Percentiles rank a stretch among this genome's conserved stretches.
Evolutionary conservation across 1,284 basidiomycete species (phyloP).

Genomic region (Austroboletus rostrupii): DNA sequence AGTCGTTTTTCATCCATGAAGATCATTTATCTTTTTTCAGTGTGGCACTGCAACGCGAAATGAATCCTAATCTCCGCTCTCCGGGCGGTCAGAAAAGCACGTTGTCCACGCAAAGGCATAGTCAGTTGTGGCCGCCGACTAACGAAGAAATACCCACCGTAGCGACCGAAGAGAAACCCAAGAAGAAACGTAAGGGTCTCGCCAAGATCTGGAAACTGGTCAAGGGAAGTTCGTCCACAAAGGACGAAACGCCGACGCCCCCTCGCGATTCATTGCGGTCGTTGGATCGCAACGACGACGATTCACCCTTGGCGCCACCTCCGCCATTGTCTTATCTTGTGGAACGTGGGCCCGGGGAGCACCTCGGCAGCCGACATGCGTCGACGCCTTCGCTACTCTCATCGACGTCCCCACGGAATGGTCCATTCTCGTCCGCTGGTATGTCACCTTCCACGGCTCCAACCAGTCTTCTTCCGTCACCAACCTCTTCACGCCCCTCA

Average conservation of each 20-base stretch:
- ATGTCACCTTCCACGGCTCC: conserved; percentile 69
- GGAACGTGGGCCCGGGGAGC: conserved; percentile 54
- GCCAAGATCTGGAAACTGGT: conserved; percentile 83
- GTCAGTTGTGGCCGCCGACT: conserved; percentile 54
- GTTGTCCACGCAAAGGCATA: conserved; percentile 44
- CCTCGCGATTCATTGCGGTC: conserved; percentile 31
- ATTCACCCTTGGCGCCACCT: conserved; percentile 75
- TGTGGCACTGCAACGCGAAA: conserved; percentile 70
- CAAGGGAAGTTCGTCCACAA: conserved; percentile 51
- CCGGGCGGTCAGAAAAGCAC: conserved; percentile 40
- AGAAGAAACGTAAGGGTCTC: conserved; percentile 77
- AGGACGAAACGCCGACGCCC: conserved; percentile 20
- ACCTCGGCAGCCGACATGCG: conserved; percentile 47
- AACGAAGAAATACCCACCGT: conserved; percentile 29
- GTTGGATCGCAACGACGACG: conserved; percentile 54
- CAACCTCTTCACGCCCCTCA: conserved; percentile 62
- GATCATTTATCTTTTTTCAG: conserved; percentile 35
- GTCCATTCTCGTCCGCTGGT: conserved; percentile 46
- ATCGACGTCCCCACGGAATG: conserved; percentile 50
- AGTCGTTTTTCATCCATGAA: conserved; percentile 1
- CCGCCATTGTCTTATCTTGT: conserved; percentile 84
- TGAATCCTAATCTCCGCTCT: conserved; percentile 38
- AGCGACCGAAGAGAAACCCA: conserved; percentile 35
- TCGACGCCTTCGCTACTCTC: conserved; percentile 68
- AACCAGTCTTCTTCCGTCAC: conserved; percentile 69